Conservation (phyloP, 176 grass and related monocot species). For the Panicum miliaceum region DNA sequence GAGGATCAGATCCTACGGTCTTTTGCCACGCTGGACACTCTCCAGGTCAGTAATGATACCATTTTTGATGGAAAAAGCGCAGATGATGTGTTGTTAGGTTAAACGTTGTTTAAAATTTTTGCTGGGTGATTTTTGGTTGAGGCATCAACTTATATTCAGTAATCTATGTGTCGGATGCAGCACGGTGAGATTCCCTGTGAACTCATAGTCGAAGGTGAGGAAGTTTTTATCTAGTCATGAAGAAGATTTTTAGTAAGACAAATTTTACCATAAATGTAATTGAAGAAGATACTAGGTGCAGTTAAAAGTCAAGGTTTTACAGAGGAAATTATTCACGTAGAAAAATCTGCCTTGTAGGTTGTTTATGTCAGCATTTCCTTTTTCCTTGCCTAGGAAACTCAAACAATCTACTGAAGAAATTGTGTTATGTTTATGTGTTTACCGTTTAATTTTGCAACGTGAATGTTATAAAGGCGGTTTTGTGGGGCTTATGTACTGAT, state of each 20-base stretch:
- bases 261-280: not conserved
- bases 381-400: not conserved
- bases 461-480: not conserved
- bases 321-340: slow-evolving; percentile 11
- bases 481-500: not conserved
- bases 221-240: not conserved
- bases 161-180: not conserved
- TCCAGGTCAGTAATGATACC: slow-evolving; percentile 38
- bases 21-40: slow-evolving; percentile 30
- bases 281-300: not conserved
- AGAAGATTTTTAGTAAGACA: not conserved
- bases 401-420: not conserved
- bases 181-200: not conserved
- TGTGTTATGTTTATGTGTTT: slow-evolving; percentile 6
- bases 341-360: not conserved
- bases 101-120: not conserved
- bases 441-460: slow-evolving; percentile 20
- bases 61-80: not conserved
- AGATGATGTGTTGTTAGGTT: not conserved
- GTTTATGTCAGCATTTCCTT: slow-evolving; percentile 17
- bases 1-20: slow-evolving; percentile 43
- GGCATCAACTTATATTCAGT: not conserved
- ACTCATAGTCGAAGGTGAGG: not conserved
- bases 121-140: not conserved
- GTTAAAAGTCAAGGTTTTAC: not conserved